phyloP scores from a whole-genome alignment of 2,329 filamentous ascomycete genomes.

The Rhinocladiella mackenziei region DNA sequence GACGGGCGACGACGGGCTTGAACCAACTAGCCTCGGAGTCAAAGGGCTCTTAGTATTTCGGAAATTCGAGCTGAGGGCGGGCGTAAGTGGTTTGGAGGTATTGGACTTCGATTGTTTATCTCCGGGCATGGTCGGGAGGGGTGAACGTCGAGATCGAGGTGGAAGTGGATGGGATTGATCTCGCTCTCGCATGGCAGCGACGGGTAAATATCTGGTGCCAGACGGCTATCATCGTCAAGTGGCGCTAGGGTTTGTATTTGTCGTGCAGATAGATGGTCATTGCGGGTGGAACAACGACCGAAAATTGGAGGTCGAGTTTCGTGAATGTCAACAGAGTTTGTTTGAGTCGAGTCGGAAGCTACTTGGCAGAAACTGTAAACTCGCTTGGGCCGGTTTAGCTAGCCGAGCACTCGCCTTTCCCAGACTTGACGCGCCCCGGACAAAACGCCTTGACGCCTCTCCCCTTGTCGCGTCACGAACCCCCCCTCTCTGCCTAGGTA shows the following conservation, averaged over 20 bases:
- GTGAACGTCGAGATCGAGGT: constrained; percentile 30
- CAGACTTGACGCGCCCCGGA: no score
- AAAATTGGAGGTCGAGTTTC: neutral
- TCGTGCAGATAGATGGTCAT: constrained; percentile 3
- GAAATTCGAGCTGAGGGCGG: constrained; percentile 61
- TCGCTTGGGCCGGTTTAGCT: no score
- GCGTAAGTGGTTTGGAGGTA: constrained; percentile 60
- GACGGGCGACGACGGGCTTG: constrained; percentile 35
- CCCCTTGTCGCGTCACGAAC: constrained; percentile 4
- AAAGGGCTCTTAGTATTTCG: constrained; percentile 54
- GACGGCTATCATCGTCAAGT: constrained; percentile 5
- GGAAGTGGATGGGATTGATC: constrained; percentile 11
- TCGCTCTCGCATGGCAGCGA: constrained; percentile 42
- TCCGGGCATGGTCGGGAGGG: constrained; percentile 44
- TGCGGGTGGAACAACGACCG: neutral
- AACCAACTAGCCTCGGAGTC: constrained; percentile 56
- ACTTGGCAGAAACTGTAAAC: no score
- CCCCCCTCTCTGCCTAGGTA: neutral
- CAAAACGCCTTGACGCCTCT: neutral
- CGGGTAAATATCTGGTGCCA: constrained; percentile 37
- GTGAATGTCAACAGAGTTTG: constrained; percentile 18
- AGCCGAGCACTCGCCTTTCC: neutral
- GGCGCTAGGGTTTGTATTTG: no score
- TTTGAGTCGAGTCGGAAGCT: no score
- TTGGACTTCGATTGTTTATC: constrained; percentile 48